Evolutionary conservation across 2,329 filamentous ascomycete genomes (phyloP).

Genomic region (Trichoderma aggressivum): DNA sequence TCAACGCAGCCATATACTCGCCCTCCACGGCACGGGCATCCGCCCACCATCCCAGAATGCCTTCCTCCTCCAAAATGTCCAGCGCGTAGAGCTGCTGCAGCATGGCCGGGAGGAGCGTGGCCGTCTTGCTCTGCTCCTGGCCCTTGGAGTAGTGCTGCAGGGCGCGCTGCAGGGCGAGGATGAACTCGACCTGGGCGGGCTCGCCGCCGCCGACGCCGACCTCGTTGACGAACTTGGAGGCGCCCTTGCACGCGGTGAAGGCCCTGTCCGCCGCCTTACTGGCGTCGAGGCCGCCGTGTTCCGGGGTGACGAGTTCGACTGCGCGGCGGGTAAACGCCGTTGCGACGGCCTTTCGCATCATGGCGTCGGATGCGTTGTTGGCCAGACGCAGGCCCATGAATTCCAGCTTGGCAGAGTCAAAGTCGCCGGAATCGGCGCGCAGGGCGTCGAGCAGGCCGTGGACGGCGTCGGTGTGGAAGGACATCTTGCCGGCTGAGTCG

Average conservation of each 20-base stretch:
- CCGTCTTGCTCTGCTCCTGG: constrained; percentile 46
- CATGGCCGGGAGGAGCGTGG: constrained; percentile 69
- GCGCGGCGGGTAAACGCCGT: constrained; percentile 81
- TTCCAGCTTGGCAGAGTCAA: constrained; percentile 80
- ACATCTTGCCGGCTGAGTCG: constrained; percentile 54
- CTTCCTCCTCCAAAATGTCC: constrained; percentile 86
- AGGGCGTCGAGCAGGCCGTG: constrained; percentile 83
- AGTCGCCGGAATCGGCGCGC: constrained; percentile 70
- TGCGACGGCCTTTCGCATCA: constrained; percentile 83
- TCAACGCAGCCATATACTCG: constrained; percentile 67
- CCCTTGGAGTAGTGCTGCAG: constrained; percentile 61
- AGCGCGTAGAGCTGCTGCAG: constrained; percentile 81
- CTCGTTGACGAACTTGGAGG: constrained; percentile 54
- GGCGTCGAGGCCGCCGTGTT: constrained; percentile 53
- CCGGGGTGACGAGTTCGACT: constrained; percentile 59
- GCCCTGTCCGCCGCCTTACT: constrained; percentile 62
- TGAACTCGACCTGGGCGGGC: constrained; percentile 80
- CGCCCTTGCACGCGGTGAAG: constrained; percentile 53
- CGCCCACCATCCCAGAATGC: constrained; percentile 83
- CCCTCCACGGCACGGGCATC: constrained; percentile 64
- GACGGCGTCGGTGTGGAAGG: constrained; percentile 85
- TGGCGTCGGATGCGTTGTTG: constrained; percentile 83
- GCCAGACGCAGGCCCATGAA: constrained; percentile 90
- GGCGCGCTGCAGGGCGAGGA: constrained; percentile 78
- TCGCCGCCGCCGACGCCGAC: constrained; percentile 63